Conservation (phyloP, 169 alveolate genomes). For the Condylostoma magnum region DNA sequence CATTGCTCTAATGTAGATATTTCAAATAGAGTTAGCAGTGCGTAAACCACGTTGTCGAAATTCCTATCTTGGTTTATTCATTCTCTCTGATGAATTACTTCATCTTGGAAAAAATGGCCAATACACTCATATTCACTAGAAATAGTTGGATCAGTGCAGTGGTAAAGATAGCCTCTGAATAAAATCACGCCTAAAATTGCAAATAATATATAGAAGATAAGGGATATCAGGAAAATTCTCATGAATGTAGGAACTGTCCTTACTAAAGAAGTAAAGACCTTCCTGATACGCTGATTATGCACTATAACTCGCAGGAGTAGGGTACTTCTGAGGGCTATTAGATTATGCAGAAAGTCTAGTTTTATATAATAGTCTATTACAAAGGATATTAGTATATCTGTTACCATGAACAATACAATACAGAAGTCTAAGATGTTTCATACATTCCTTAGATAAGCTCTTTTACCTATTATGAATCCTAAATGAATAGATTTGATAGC, state of each 20-base stretch:
- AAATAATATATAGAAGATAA: conserved; percentile 73
- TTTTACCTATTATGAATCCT: conserved; percentile 45
- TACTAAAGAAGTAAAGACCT: conserved; percentile 66
- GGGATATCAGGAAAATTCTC: conserved; percentile 64
- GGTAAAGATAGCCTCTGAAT: conserved; percentile 59
- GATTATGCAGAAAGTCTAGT: conserved; percentile 44
- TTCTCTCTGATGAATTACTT: background rate
- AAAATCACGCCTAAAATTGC: conserved; percentile 75
- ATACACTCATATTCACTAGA: conserved; percentile 30
- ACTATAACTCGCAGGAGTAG: conserved; percentile 80
- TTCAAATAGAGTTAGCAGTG: conserved; percentile 59
- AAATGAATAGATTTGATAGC: conserved; percentile 34
- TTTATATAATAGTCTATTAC: background rate
- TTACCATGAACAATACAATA: conserved; percentile 33
- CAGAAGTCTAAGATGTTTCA: conserved; percentile 72
- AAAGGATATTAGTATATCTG: background rate
- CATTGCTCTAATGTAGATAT: conserved; percentile 67
- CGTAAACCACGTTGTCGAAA: conserved; percentile 54
- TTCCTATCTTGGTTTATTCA: conserved; percentile 39
- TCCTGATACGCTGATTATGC: conserved; percentile 69
- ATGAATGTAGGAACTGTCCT: conserved; percentile 68
- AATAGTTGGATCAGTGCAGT: conserved; percentile 50
- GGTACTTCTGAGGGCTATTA: conserved; percentile 77
- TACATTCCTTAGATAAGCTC: conserved; percentile 57
- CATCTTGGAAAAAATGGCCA: conserved; percentile 29